Conservation (phyloP, 2,329 filamentous ascomycete species). For the Cucurbitaria berberidis region DNA sequence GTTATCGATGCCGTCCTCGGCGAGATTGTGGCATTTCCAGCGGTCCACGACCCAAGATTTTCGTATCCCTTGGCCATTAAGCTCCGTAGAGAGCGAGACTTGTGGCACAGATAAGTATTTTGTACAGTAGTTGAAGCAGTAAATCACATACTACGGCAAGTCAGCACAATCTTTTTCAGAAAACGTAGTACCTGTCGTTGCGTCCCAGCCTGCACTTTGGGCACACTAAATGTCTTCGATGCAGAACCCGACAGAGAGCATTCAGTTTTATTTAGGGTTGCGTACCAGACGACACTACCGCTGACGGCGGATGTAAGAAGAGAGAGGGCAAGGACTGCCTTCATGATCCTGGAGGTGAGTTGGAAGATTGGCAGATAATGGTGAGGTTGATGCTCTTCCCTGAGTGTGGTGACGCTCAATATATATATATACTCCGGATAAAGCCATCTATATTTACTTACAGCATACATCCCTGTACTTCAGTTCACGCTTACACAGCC, state of each 20-base stretch:
- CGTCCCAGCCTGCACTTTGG: no score
- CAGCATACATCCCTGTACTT: not conserved
- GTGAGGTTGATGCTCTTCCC: not conserved
- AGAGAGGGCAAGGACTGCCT: not conserved
- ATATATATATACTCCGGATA: not conserved
- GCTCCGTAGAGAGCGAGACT: constrained; percentile 20
- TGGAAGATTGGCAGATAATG: not conserved
- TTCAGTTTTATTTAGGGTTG: no score
- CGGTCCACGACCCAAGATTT: constrained; percentile 26
- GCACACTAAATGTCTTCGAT: no score
- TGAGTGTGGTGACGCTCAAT: not conserved
- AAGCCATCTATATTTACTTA: not conserved
- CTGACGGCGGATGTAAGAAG: not conserved
- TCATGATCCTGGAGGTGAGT: not conserved
- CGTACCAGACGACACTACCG: not conserved
- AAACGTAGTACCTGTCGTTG: not conserved
- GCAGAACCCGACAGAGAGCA: no score
- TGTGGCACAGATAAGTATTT: not conserved
- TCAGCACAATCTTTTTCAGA: not conserved
- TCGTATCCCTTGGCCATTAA: constrained; percentile 13
- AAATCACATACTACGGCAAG: not conserved
- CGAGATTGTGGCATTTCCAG: constrained; percentile 26
- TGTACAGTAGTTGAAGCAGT: no score
- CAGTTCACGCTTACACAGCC: not conserved
- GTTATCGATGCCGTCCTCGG: constrained; percentile 20